Evolutionary conservation across 2,329 filamentous ascomycete species (phyloP), one percentile per base, ranked within the genome.

Genomic region (Rutstroemia sp.): DNA sequence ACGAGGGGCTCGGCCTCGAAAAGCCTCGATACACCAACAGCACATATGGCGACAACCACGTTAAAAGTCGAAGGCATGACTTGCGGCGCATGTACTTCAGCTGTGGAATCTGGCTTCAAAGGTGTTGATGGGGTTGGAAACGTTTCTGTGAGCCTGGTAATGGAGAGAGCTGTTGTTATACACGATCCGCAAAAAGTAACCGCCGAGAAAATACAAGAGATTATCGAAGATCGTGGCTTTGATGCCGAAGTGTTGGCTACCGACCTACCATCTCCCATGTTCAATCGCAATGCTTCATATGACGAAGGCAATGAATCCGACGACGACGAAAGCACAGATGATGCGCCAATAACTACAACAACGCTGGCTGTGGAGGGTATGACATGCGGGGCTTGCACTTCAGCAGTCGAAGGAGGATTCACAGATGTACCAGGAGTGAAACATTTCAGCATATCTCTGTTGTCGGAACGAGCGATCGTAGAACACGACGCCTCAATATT

Each of bases 91-190:
- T 99, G 94, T 71, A 96, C 92, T 27, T 95, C 92, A 46, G 87
- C 94, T n/a, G 87, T 99, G 64, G 92, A 97, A 78, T 83, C 87
- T 58, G 94, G 88, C 63, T 95, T 99, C 74, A 87, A 89, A 67
- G 83, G 81, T 63, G 80, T 95, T 5, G 78, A 87, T 41, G 92
- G 94, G 54, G 84, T 94, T 9, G 88, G 87, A 61, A 90, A 80
- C 64, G 90, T 97, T 58, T 95, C 91, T 9, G 88, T 99, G 66
- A 96, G 90, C 70, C 76, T 99, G 65, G 88, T 96, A 56, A 95
- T 96, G 84, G 92, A 96, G 72, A 84, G 92, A 58, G 94, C 92
- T n/a, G 92, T 97, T 44, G 78, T 97, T 38, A 87, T 92, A 73
- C 94, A 99, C 73, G 87, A 97, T 71, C 83, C 89, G 1, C 75